Evolutionary conservation across 108 stramenopile genomes (phyloP).

Genomic region (Fragilaria crotonensis): DNA sequence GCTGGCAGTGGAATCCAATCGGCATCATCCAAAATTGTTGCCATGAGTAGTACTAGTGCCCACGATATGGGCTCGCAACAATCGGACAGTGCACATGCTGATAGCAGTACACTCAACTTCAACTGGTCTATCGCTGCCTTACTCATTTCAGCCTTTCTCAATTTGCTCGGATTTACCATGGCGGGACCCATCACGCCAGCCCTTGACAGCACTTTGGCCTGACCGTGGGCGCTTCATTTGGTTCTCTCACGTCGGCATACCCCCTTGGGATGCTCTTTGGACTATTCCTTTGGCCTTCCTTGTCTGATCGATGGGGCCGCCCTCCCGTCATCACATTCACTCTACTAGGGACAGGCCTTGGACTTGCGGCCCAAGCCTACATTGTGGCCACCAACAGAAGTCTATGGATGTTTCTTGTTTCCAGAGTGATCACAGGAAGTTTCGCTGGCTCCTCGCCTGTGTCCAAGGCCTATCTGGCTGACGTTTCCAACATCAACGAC

Average conservation of each 20-base stretch:
- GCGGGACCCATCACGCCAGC: constrained; percentile 67
- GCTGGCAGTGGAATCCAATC: too few species aligned
- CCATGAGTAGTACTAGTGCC: too few species aligned
- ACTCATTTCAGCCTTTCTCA: constrained; percentile 52
- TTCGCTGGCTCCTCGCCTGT: constrained; percentile 70
- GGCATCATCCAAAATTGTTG: too few species aligned
- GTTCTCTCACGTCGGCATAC: constrained; percentile 65
- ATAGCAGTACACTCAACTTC: too few species aligned
- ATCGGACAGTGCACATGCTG: too few species aligned
- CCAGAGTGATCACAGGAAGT: constrained; percentile 57
- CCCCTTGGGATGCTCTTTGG: constrained; percentile 76
- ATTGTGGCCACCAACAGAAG: constrained; percentile 31
- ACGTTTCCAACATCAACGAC: constrained; percentile 39
- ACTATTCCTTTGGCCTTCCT: constrained; percentile 57
- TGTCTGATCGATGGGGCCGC: constrained; percentile 59
- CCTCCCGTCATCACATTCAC: constrained; percentile 45
- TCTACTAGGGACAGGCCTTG: constrained; percentile 52
- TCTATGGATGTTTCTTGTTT: constrained; percentile 41
- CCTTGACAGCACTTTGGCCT: constrained; percentile 60
- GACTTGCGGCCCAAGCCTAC: constrained; percentile 45
- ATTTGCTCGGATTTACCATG: constrained; percentile 79
- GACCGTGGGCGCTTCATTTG: constrained; percentile 61
- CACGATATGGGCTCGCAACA: too few species aligned
- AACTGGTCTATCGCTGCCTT: constrained; percentile 34
- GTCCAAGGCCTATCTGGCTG: constrained; percentile 71